Evolutionary conservation across 495 filamentous ascomycete species (phyloP), one percentile per base, ranked within the genome.

Genomic region (Aspergillus diversus): DNA sequence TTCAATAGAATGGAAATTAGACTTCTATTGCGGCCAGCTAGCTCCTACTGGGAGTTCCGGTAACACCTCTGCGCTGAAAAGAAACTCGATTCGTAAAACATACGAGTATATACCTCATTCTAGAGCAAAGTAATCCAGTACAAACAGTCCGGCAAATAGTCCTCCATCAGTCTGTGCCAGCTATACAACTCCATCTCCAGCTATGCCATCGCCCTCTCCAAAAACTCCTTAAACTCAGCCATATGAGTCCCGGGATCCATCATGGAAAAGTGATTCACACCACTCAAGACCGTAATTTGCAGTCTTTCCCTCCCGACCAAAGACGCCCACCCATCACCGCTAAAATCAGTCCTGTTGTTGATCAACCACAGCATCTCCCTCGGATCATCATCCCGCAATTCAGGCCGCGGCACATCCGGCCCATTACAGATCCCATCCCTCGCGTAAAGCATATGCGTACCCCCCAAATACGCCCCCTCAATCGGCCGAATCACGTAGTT

Each of bases 221-320:
- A 33, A 43, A 57, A 57, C n/a, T 4, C 55, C 35, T 9, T 43
- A 4, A 57, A 57, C 35, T 21, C n/a, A 5, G 5, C 35, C 55
- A 57, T 57, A 57, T 57, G 55, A 0, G 1, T 7, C 55, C 55
- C 55, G 9, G 35, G 0, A 17, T 51, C 35, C 59, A 61, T 61
- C 59, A 61, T 61, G 17, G 59, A 54, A 8, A 61, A 61, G 49
- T 61, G 59, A 54, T 61, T 54, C 0, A 46, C 59, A 32, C 35
- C 32, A n/a, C 33, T 37, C 32, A 59, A 8, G 5, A 61, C 33
- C 31, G 49, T 17, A 32, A 54, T 32, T n/a, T n/a, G 2, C 17
- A 53, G 15, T 16, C 50, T 27, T 7, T 9, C 35, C 50, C 49
- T 31, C 7, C 59, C 50, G 17, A 54, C 48, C 16, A 53, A 12